Percentiles rank a stretch among this genome's conserved stretches.
Conservation (phyloP, 805 yeast genomes). For the Ogataea thermomethanolica region DNA sequence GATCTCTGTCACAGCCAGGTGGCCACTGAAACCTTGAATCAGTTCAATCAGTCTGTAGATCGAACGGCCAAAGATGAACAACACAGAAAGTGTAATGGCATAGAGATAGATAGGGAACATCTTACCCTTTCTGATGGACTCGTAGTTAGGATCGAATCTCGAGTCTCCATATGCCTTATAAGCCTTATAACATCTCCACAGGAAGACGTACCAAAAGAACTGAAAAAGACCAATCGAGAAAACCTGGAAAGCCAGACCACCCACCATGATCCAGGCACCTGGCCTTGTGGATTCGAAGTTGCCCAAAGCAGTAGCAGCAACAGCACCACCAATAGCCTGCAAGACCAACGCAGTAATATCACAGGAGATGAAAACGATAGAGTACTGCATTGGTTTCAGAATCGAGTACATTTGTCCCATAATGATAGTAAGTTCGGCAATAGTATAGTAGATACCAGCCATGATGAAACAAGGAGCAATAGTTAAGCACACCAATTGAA, state of each 20-base stretch:
- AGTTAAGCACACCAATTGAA: conserved; percentile 68
- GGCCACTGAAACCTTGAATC: conserved; percentile 66
- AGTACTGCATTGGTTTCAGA: conserved; percentile 54
- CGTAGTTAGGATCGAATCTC: conserved; percentile 32
- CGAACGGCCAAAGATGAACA: conserved; percentile 58
- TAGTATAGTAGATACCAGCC: conserved; percentile 74
- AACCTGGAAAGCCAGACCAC: conserved; percentile 71
- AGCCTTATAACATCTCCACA: conserved; percentile 34
- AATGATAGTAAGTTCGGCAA: conserved; percentile 64
- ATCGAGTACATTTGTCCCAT: conserved; percentile 55
- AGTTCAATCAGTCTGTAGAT: conserved; percentile 68
- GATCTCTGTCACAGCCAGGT: conserved; percentile 53
- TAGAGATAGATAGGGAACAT: conserved; percentile 42
- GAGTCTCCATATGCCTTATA: conserved; percentile 24
- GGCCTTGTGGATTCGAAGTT: conserved; percentile 9
- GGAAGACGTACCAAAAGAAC: conserved; percentile 42
- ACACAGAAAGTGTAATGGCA: conserved; percentile 41
- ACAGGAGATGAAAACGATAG: conserved; percentile 60
- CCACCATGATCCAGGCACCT: conserved; percentile 66
- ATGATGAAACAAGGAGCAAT: conserved; percentile 79
- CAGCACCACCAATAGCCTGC: conserved; percentile 79
- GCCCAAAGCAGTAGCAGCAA: conserved; percentile 49
- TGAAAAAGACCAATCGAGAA: conserved; percentile 58
- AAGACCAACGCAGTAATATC: conserved; percentile 64
- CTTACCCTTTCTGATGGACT: conserved; percentile 29